Evolutionary conservation across 441 rosid species (phyloP).

Genomic region (Brassica balearica): DNA sequence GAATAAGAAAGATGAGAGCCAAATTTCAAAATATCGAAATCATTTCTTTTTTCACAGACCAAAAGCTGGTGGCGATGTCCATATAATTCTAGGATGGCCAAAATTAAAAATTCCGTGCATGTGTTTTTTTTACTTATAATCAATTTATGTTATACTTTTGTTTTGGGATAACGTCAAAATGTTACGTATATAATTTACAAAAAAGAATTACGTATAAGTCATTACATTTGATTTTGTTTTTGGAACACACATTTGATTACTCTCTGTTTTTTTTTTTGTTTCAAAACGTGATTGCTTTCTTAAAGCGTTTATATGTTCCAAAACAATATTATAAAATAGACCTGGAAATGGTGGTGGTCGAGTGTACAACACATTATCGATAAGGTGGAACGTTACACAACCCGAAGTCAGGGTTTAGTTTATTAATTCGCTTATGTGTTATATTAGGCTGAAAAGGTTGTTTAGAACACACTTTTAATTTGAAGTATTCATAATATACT

Average conservation of each 20-base stretch:
- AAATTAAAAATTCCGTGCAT: not conserved
- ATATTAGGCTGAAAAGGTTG: constrained; percentile 33
- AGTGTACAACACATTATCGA: constrained; percentile 45
- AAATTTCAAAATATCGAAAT: constrained; percentile 30
- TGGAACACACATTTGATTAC: not conserved
- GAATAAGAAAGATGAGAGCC: constrained; percentile 38
- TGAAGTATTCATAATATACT: constrained; percentile 23
- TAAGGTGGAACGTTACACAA: constrained; percentile 48
- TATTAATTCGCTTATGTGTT: constrained; percentile 31
- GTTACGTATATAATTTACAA: constrained; percentile 15
- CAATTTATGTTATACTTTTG: not conserved
- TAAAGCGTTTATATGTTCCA: constrained; percentile 23
- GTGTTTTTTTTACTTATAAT: constrained; percentile 28
- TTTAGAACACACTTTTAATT: constrained; percentile 18
- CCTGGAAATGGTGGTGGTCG: constrained; percentile 37
- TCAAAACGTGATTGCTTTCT: constrained; percentile 11
- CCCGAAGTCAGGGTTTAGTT: constrained; percentile 33
- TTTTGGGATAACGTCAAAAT: constrained; percentile 22
- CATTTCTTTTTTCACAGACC: constrained; percentile 26
- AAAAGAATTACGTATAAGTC: not conserved
- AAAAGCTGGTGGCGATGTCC: constrained; percentile 36
- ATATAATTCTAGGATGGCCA: constrained; percentile 34
- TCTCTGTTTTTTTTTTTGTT: not conserved
- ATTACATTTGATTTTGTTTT: not conserved
- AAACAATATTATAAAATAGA: not conserved